phyloP scores from a whole-genome alignment of 2,329 filamentous ascomycete species.

The Xylariaceae sp. region DNA sequence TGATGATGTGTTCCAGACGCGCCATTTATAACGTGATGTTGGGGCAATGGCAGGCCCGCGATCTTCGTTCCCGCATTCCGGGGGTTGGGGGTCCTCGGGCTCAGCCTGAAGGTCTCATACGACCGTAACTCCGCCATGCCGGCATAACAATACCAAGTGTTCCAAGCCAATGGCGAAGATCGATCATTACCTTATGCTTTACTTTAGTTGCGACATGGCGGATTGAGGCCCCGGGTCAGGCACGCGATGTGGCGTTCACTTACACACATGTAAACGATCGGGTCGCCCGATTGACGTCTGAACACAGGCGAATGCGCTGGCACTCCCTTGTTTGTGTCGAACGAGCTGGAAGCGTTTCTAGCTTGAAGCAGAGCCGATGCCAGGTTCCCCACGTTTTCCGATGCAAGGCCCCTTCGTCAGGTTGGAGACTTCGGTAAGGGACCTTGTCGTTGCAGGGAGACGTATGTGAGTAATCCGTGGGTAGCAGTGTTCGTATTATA shows the following conservation, averaged over 20 bases:
- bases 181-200: not conserved
- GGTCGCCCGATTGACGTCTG: not conserved
- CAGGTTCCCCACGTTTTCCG: not conserved
- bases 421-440: constrained; percentile 4
- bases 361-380: not conserved
- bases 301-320: not conserved
- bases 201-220: not conserved
- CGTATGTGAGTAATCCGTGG: not conserved
- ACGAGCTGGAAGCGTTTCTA: no score
- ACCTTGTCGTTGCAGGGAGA: not conserved
- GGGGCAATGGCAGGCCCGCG: not conserved
- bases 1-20: constrained; percentile 4
- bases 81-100: not conserved
- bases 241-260: constrained; percentile 11
- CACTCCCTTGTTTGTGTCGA: constrained; percentile 5
- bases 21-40: not conserved
- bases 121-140: constrained; percentile 8
- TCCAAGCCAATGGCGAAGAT: not conserved
- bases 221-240: not conserved
- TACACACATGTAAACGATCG: not conserved
- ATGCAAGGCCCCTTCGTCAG: not conserved
- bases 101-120: constrained; percentile 6
- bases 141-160: not conserved
- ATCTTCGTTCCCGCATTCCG: not conserved
- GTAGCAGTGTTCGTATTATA: no score